phyloP scores from a whole-genome alignment of 2,329 filamentous ascomycete genomes.

The Cordyceps javanica region DNA sequence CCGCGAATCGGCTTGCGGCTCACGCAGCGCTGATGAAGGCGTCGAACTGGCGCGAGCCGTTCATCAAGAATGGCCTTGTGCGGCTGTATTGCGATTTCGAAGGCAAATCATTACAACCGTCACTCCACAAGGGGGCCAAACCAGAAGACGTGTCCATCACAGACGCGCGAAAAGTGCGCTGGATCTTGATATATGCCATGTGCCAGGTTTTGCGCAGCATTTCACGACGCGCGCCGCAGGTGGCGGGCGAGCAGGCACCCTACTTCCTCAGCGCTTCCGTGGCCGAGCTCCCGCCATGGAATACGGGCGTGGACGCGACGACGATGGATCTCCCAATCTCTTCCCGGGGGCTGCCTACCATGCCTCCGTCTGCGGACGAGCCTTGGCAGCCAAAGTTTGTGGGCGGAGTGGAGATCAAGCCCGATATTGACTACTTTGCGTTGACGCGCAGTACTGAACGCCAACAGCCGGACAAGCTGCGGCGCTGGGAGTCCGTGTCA shows the following conservation, averaged over 20 bases:
- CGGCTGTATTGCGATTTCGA: slow-evolving; percentile 66
- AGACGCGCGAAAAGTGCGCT: slow-evolving; percentile 71
- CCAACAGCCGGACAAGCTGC: background rate
- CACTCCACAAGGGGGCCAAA: slow-evolving; percentile 46
- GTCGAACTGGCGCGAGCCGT: slow-evolving; percentile 37
- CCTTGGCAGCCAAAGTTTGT: slow-evolving; percentile 1
- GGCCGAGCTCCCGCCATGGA: slow-evolving; percentile 41
- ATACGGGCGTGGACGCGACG: slow-evolving; percentile 24
- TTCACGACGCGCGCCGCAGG: slow-evolving; percentile 54
- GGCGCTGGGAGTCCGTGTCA: slow-evolving; percentile 1
- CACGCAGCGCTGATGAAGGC: slow-evolving; percentile 48
- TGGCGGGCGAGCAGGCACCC: slow-evolving; percentile 48
- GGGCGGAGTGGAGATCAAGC: slow-evolving; percentile 37
- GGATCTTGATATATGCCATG: slow-evolving; percentile 68
- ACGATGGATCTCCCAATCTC: background rate
- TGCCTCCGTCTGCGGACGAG: background rate
- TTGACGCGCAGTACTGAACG: slow-evolving; percentile 30
- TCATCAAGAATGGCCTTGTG: slow-evolving; percentile 52
- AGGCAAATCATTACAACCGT: slow-evolving; percentile 44
- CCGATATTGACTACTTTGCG: slow-evolving; percentile 51
- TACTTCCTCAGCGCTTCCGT: slow-evolving; percentile 50
- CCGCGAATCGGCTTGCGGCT: slow-evolving; percentile 42
- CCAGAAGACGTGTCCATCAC: slow-evolving; percentile 45
- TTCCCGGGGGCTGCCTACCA: background rate
- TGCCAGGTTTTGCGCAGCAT: slow-evolving; percentile 66